These are phyloP conservation scores for Boletus coccyginus DNA, from an alignment of 768 basidiomycete species.

Conservation along the genomic window DNA sequence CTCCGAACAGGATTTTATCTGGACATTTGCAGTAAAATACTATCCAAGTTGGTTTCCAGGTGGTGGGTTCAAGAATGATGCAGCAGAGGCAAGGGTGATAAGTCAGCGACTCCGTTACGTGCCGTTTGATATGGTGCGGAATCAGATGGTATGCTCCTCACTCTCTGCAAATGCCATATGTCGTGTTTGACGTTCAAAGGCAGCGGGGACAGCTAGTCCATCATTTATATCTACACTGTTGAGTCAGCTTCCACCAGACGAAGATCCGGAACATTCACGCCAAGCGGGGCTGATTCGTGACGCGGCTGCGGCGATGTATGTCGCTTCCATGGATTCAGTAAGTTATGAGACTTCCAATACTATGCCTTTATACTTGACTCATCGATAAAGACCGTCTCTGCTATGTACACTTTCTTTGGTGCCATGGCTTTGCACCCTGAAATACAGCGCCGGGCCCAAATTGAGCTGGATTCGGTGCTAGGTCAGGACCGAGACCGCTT, in stretches of 20 bases:
- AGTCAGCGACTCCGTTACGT: neutral
- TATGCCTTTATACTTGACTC: neutral
- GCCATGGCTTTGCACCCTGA: slow-evolving; percentile 13
- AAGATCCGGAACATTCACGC: slow-evolving; percentile 2
- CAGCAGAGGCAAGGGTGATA: neutral
- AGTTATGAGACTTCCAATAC: neutral
- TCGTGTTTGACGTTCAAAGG: neutral
- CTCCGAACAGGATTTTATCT: neutral
- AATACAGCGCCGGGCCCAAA: slow-evolving; percentile 11
- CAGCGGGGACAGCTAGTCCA: slow-evolving; percentile 3
- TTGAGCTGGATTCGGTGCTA: slow-evolving; percentile 12
- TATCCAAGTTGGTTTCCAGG: slow-evolving; percentile 17
- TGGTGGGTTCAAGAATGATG: slow-evolving; percentile 8
- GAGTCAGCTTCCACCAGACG: slow-evolving; percentile 7
- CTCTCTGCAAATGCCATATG: neutral
- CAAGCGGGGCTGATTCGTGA: slow-evolving; percentile 12
- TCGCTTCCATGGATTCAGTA: slow-evolving; percentile 13
- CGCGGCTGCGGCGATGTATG: slow-evolving; percentile 7
- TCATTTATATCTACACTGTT: slow-evolving; percentile 12
- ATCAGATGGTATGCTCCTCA: slow-evolving; percentile 4
- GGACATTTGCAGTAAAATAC: slow-evolving; percentile 3
- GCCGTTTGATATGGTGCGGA: slow-evolving; percentile 9
- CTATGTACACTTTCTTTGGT: slow-evolving; percentile 8
- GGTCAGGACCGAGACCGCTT: slow-evolving; percentile 1
- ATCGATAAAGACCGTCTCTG: slow-evolving; percentile 3